These are phyloP conservation scores for Chaetomium sp. DNA, from an alignment of 2,329 filamentous ascomycete species.

Conservation along the genomic window DNA sequence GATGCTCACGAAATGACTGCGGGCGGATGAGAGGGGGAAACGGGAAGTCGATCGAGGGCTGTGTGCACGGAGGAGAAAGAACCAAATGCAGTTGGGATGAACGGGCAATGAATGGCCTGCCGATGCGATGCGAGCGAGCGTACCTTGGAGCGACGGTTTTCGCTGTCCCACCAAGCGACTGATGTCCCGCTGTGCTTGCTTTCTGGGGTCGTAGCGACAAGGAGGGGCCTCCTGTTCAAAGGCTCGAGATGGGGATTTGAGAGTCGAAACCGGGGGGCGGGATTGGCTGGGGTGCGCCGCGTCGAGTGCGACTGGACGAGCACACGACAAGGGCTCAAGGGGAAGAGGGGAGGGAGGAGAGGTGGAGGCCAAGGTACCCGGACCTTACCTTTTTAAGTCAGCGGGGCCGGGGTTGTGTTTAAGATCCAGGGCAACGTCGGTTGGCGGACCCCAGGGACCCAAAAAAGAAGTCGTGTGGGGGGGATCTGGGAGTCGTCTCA, in stretches of 20 bases:
- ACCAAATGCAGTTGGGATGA: background rate
- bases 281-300: slow-evolving; percentile 14
- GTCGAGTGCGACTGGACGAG: slow-evolving; percentile 11
- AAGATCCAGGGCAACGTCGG: slow-evolving; percentile 23
- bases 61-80: background rate
- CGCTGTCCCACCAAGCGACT: slow-evolving; percentile 17
- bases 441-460: slow-evolving; percentile 23
- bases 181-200: slow-evolving; percentile 2
- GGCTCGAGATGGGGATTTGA: slow-evolving; percentile 7
- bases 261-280: slow-evolving; percentile 3
- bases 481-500: slow-evolving; percentile 22
- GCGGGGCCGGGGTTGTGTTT: slow-evolving; percentile 21
- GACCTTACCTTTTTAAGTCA: slow-evolving; percentile 13
- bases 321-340: slow-evolving; percentile 24
- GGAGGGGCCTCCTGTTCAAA: slow-evolving; percentile 14
- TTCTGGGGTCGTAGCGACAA: slow-evolving; percentile 2
- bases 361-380: slow-evolving; percentile 1
- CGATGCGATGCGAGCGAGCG: background rate
- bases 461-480: slow-evolving; percentile 33
- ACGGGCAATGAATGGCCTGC: background rate
- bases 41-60: background rate
- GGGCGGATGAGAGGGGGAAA: background rate
- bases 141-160: slow-evolving; percentile 18
- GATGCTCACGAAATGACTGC: background rate
- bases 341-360: background rate